Conservation (phyloP, 2,329 filamentous ascomycete genomes). For the Pestalotiopsis sp. region DNA sequence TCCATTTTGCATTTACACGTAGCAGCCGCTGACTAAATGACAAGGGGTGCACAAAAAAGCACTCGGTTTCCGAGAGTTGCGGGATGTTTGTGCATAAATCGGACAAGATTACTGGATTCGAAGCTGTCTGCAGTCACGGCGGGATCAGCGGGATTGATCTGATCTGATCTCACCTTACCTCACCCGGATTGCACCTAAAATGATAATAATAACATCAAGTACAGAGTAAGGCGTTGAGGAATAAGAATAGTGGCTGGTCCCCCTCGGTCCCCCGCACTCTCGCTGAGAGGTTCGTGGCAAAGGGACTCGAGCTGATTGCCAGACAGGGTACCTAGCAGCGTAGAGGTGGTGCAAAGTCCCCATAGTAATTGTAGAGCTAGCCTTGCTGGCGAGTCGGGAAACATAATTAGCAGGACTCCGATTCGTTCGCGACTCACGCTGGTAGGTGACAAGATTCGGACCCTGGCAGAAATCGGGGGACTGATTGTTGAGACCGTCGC, state of each 20-base stretch:
- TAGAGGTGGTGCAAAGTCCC: not conserved
- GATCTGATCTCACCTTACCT: too few relatives aligned
- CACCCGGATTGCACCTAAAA: not conserved
- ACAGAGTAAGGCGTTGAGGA: too few relatives aligned
- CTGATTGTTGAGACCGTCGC: not conserved
- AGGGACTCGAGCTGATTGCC: not conserved
- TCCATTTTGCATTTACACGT: too few relatives aligned
- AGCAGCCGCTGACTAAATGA: too few relatives aligned
- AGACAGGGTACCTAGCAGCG: not conserved
- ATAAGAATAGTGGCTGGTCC: not conserved
- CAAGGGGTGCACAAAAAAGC: too few relatives aligned
- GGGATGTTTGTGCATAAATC: not conserved
- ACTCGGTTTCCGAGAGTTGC: too few relatives aligned
- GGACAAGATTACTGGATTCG: not conserved
- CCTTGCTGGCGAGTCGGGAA: not conserved
- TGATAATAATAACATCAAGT: not conserved
- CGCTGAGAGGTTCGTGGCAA: not conserved
- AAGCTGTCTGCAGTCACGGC: not conserved
- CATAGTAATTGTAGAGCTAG: not conserved
- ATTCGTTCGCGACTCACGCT: not conserved
- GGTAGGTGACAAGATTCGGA: not conserved
- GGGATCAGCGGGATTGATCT: too few relatives aligned
- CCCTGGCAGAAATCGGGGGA: not conserved
- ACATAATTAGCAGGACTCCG: constrained; percentile 7
- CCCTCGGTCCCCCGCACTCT: not conserved